Conservation (phyloP, 129 eudicot genomes). For the carrot (Daucus carota) region DNA sequence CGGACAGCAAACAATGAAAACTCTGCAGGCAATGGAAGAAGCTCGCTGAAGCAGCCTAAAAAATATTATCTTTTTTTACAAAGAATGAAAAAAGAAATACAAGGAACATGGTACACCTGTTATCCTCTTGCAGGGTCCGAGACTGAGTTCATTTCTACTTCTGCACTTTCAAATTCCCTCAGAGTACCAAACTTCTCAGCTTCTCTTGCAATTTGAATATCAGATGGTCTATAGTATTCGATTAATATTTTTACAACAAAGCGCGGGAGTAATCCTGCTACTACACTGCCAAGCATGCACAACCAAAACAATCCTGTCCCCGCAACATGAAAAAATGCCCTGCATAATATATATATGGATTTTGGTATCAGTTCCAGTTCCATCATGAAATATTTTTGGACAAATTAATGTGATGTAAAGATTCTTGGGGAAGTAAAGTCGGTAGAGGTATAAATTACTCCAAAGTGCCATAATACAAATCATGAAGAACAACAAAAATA, state of each 20-base stretch:
- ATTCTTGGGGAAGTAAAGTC: neutral
- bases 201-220: constrained; percentile 84
- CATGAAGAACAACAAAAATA: neutral
- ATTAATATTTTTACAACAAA: constrained; percentile 49
- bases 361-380: neutral
- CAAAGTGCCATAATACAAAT: neutral
- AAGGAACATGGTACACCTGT: constrained; percentile 19
- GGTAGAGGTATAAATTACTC: neutral
- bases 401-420: neutral
- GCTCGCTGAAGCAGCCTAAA: constrained; percentile 34
- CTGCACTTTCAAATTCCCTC: constrained; percentile 30
- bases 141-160: constrained; percentile 64
- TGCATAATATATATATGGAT: constrained; percentile 25
- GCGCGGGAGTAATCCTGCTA: constrained; percentile 65
- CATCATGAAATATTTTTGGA: neutral
- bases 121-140: constrained; percentile 32
- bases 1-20: constrained; percentile 23
- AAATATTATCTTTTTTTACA: constrained; percentile 23
- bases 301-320: constrained; percentile 59
- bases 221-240: constrained; percentile 58
- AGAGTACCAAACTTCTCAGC: constrained; percentile 63
- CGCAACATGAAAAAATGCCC: constrained; percentile 73
- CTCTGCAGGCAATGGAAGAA: constrained; percentile 16
- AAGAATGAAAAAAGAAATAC: constrained; percentile 5
- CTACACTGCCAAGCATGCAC: constrained; percentile 49